phyloP scores from a whole-genome alignment of 495 filamentous ascomycete genomes.

The Talaromyces ruber region DNA sequence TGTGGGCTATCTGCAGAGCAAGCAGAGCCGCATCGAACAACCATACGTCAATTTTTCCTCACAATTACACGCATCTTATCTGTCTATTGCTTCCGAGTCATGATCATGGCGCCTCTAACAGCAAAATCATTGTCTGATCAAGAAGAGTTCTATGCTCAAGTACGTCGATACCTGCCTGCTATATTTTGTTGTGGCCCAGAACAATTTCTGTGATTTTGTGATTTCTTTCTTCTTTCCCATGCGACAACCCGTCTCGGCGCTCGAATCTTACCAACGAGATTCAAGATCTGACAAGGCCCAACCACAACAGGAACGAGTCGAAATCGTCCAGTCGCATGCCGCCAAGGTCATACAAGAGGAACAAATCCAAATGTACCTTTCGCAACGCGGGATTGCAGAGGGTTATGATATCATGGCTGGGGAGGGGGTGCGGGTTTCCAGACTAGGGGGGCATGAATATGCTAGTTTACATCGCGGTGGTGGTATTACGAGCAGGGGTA shows the following conservation, averaged over 20 bases:
- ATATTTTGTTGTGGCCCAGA: background rate
- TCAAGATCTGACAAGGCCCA: background rate
- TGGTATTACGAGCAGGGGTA: background rate
- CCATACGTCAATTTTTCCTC: background rate
- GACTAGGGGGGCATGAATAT: background rate
- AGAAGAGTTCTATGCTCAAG: background rate
- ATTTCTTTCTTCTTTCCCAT: background rate
- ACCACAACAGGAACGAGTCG: background rate
- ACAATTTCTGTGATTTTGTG: background rate
- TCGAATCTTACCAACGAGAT: background rate
- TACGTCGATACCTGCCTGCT: background rate
- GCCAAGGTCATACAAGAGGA: constrained; percentile 15
- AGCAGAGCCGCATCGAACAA: background rate
- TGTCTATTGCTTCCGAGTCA: background rate
- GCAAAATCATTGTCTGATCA: background rate
- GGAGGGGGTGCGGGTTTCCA: background rate
- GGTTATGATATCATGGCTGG: background rate
- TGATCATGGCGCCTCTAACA: background rate
- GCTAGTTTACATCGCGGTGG: background rate
- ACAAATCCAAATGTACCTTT: constrained; percentile 8
- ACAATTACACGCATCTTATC: background rate
- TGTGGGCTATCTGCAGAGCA: background rate
- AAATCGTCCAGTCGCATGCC: constrained; percentile 8
- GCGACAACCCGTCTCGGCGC: background rate
- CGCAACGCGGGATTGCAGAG: constrained; percentile 1